Base-by-base conservation (phyloP, 1,284 basidiomycete genomes). In the Ustilago tritici region DNA sequence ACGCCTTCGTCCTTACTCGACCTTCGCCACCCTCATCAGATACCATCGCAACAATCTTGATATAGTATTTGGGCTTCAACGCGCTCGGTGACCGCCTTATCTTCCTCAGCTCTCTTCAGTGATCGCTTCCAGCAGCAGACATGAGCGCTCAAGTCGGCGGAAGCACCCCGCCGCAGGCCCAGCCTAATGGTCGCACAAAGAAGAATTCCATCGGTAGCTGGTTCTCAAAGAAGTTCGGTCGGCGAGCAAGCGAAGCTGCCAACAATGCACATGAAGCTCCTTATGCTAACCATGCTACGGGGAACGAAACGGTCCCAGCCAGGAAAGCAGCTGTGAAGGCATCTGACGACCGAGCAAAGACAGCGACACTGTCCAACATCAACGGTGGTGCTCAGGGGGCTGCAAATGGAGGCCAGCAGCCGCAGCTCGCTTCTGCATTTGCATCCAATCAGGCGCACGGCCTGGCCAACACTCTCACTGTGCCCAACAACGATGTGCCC, bases 151-250 rank as follows among this genome's bases (percentile, higher is more conserved):
- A 34, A 9, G 34, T 28, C 23, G 57, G 32, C 40, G 59, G 50
- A 40, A 50, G 58, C 61, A 43, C 65, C 34, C 50, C 70, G 19
- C 31, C 65, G n/a, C 65, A 49, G 36, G 19, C 49, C 32, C 65
- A 61, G 43, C 52, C 46, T 11, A 34, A 55, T n/a, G 65, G 55
- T 23, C 68, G 72, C 19, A 60, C 50, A 12, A 75, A 75, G 55
- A 75, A 78, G 57, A 75, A 75, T 58, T 68, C 72, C 40, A 75
- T 78, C 47, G 76, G 76, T 34, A 78, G 65, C 56, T 78, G 76
- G 76, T 82, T 82, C 52, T 70, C 77, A 3, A 74, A 76, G 15
- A 80, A 78, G 61, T 82, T 82, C 55, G 79, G 76, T 11, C 49
- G 65, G 28, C 55, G 74, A 34, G 50, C 63, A 1, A 78, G 65